phyloP scores from a whole-genome alignment of 495 filamentous ascomycete species.

The Lepidopterella palustris region DNA sequence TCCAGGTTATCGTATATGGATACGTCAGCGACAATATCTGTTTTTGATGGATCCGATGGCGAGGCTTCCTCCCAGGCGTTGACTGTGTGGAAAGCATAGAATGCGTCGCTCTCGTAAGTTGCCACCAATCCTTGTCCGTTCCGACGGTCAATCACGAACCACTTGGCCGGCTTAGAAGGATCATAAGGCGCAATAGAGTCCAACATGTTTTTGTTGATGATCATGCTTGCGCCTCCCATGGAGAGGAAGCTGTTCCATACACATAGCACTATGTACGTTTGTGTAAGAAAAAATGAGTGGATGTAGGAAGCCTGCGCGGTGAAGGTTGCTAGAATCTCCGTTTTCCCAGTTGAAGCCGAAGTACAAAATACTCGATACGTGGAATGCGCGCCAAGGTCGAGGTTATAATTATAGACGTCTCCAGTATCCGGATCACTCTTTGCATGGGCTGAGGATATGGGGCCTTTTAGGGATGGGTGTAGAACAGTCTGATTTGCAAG shows the following conservation, averaged over 20 bases:
- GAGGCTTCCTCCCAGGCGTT: slow-evolving; percentile 63
- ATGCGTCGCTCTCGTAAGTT: slow-evolving; percentile 47
- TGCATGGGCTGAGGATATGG: slow-evolving; percentile 58
- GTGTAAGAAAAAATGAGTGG: slow-evolving; percentile 65
- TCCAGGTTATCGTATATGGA: slow-evolving; percentile 50
- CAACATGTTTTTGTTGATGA: slow-evolving; percentile 52
- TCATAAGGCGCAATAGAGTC: slow-evolving; percentile 52
- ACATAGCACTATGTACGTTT: slow-evolving; percentile 61
- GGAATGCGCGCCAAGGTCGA: slow-evolving; percentile 41
- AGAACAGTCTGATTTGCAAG: slow-evolving; percentile 50
- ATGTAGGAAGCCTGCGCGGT: slow-evolving; percentile 54
- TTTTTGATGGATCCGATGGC: slow-evolving; percentile 33
- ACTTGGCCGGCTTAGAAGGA: slow-evolving; percentile 45
- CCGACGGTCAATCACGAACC: slow-evolving; percentile 61
- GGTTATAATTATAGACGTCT: slow-evolving; percentile 74
- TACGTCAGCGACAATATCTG: slow-evolving; percentile 53
- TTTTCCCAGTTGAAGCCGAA: slow-evolving; percentile 53
- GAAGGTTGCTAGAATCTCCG: slow-evolving; percentile 64
- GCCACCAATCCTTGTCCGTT: slow-evolving; percentile 35
- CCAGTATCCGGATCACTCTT: slow-evolving; percentile 64
- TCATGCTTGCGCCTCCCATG: slow-evolving; percentile 44
- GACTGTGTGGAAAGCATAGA: slow-evolving; percentile 71
- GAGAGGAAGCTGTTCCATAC: slow-evolving; percentile 52
- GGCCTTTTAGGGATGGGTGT: slow-evolving; percentile 61
- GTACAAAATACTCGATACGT: slow-evolving; percentile 63